Percentiles rank a stretch among this genome's conserved stretches.
Conservation (phyloP, 495 filamentous ascomycete genomes). For the Amorphotheca resinae region DNA sequence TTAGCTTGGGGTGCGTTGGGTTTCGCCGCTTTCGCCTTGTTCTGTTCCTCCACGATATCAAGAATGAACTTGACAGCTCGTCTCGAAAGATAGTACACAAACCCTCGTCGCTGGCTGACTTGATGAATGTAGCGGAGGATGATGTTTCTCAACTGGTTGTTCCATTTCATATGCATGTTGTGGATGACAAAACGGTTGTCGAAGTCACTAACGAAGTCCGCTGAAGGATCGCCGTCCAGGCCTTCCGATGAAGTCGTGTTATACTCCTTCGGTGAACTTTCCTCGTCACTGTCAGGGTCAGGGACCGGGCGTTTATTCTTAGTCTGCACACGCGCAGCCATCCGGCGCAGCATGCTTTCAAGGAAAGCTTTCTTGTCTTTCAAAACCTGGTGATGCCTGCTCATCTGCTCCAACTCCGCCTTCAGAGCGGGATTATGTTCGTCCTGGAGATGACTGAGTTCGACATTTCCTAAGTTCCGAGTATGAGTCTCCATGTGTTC, state of each 20-base stretch:
- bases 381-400: constrained; percentile 56
- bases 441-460: constrained; percentile 45
- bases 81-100: constrained; percentile 94
- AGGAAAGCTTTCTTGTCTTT: constrained; percentile 67
- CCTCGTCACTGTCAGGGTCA: constrained; percentile 31
- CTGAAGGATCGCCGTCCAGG: constrained; percentile 16
- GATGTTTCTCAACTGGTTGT: constrained; percentile 88
- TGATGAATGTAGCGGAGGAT: constrained; percentile 96
- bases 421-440: constrained; percentile 40
- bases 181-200: constrained; percentile 97
- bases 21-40: constrained; percentile 44
- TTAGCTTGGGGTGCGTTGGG: constrained; percentile 19
- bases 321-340: constrained; percentile 43
- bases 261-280: constrained; percentile 15
- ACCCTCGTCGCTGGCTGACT: constrained; percentile 88
- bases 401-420: constrained; percentile 52
- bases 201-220: constrained; percentile 48
- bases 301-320: constrained; percentile 30
- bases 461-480: constrained; percentile 49
- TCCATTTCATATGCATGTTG: constrained; percentile 97
- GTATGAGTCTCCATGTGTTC: constrained; percentile 64
- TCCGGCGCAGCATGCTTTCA: constrained; percentile 54
- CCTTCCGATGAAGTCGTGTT: constrained; percentile 6
- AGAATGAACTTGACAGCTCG: constrained; percentile 95
- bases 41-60: constrained; percentile 91